Evolutionary conservation across 805 yeast species (phyloP).

Genomic region (Candida mattraensis): DNA sequence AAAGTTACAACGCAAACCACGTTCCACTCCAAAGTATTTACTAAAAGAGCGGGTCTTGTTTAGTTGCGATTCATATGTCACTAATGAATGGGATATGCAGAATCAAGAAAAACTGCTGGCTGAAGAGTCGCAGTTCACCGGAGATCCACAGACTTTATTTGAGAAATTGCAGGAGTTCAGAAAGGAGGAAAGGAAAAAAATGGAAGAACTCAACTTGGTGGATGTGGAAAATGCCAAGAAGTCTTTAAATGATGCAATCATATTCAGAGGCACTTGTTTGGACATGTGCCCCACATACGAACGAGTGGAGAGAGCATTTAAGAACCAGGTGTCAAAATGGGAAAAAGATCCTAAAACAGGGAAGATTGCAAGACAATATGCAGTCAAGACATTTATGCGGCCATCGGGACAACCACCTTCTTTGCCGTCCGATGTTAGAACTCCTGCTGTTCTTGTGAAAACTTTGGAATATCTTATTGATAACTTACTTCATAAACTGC

Average conservation of each 20-base stretch:
- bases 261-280: conserved; percentile 81
- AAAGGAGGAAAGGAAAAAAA: conserved; percentile 67
- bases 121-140: conserved; percentile 43
- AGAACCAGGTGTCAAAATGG: conserved; percentile 77
- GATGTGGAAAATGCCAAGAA: conserved; percentile 84
- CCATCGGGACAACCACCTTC: conserved; percentile 99
- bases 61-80: conserved; percentile 36
- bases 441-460: conserved; percentile 69
- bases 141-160: conserved; percentile 69
- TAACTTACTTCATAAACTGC: conserved; percentile 61
- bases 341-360: conserved; percentile 69
- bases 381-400: conserved; percentile 89
- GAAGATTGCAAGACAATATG: conserved; percentile 55
- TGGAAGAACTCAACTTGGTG: conserved; percentile 81
- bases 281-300: conserved; percentile 97
- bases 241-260: conserved; percentile 82
- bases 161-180: conserved; percentile 75
- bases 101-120: conserved; percentile 64
- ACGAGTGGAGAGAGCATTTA: conserved; percentile 80
- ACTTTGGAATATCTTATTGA: conserved; percentile 74
- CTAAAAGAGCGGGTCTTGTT: conserved; percentile 34
- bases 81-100: conserved; percentile 66
- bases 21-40: conserved; percentile 31
- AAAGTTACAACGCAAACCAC: conserved; percentile 20
- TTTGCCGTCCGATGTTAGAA: conserved; percentile 94